These are phyloP conservation scores for Mollisia scopiformis DNA, from an alignment of 2,329 filamentous ascomycete genomes.

Conservation along the genomic window DNA sequence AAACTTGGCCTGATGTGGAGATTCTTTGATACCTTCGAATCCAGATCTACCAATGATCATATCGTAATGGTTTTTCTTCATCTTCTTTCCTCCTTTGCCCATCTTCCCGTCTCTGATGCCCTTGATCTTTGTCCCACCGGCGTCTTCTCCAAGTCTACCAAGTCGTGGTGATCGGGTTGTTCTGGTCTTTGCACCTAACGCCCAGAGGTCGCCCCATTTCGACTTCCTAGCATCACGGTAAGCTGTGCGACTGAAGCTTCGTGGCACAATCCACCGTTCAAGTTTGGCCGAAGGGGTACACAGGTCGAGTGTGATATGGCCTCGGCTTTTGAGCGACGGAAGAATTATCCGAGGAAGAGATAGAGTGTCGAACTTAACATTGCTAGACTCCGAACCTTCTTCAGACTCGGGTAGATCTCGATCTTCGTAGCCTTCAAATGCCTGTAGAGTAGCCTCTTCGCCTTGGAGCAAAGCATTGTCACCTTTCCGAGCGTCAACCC, in stretches of 20 bases:
- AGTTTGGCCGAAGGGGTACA: slow-evolving; percentile 85
- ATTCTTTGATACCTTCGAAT: slow-evolving; percentile 32
- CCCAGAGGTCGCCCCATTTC: slow-evolving; percentile 93
- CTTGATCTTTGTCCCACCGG: slow-evolving; percentile 38
- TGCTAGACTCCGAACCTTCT: slow-evolving; percentile 19
- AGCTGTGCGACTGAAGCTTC: slow-evolving; percentile 77
- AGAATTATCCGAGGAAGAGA: slow-evolving; percentile 79
- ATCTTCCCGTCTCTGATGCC: slow-evolving; percentile 35
- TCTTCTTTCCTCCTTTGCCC: slow-evolving; percentile 46
- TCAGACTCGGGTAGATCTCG: slow-evolving; percentile 36
- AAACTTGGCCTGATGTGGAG: slow-evolving; percentile 24
- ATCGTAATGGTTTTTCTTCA: slow-evolving; percentile 45
- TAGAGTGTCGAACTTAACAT: slow-evolving; percentile 53
- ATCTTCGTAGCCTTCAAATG: slow-evolving; percentile 74
- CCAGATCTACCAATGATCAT: slow-evolving; percentile 39
- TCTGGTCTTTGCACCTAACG: slow-evolving; percentile 88
- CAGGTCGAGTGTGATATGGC: slow-evolving; percentile 87
- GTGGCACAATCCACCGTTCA: slow-evolving; percentile 92
- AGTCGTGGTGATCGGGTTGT: slow-evolving; percentile 62
- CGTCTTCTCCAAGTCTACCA: slow-evolving; percentile 45
- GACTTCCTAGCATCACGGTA: slow-evolving; percentile 93
- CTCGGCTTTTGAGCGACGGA: slow-evolving; percentile 81
- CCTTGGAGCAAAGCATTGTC: slow-evolving; percentile 49
- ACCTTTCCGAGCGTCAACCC: slow-evolving; percentile 54
- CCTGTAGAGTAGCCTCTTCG: slow-evolving; percentile 60